These are phyloP conservation scores for Mariannaea sp. DNA, from an alignment of 2,329 filamentous ascomycete species.

Conservation along the genomic window DNA sequence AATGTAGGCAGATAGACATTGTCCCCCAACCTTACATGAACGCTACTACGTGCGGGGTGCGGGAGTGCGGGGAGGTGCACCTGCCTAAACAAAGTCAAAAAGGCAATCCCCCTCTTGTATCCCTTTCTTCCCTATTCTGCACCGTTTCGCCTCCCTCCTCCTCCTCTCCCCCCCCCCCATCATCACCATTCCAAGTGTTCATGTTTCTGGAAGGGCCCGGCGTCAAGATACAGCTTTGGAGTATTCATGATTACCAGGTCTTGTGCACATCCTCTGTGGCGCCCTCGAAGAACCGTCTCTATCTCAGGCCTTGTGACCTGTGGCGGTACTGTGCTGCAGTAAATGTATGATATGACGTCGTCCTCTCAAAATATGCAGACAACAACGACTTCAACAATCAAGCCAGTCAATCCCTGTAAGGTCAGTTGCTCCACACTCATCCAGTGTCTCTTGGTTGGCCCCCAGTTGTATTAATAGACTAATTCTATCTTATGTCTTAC, in stretches of 20 bases:
- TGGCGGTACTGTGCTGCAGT: background rate
- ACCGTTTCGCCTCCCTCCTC: conserved; percentile 9
- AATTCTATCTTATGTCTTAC: conserved; percentile 7
- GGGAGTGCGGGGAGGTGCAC: conserved; percentile 9
- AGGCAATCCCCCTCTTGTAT: conserved; percentile 25
- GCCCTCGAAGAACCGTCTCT: background rate
- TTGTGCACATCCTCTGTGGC: background rate
- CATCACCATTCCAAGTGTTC: conserved; percentile 2
- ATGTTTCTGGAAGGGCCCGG: background rate
- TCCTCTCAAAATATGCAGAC: conserved; percentile 28
- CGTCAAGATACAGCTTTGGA: no score
- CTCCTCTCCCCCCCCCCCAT: conserved; percentile 10
- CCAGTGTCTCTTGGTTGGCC: background rate
- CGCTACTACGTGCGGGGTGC: conserved; percentile 2
- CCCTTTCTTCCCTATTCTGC: conserved; percentile 7
- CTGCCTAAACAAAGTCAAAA: conserved; percentile 18
- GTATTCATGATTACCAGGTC: no score
- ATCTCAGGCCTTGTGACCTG: no score
- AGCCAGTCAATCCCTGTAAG: conserved; percentile 31
- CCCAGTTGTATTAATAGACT: background rate
- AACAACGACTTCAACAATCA: conserved; percentile 17
- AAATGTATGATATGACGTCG: background rate
- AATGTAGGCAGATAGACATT: no score
- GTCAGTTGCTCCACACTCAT: conserved; percentile 20
- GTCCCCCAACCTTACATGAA: no score